Conservation (phyloP, 169 alveolate species). For the Cryptosporidium viatorum region DNA sequence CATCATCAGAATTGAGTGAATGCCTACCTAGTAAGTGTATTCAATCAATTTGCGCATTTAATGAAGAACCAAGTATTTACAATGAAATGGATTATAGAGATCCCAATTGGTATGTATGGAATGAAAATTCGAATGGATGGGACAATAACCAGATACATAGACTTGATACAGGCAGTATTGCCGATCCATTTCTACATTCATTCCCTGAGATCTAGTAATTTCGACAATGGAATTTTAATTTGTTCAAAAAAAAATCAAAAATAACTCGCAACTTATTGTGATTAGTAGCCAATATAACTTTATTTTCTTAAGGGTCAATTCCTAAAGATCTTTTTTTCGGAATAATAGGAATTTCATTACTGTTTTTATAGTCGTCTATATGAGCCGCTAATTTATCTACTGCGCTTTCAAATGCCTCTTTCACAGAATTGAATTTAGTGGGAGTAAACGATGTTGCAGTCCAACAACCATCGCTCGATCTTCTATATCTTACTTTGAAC, state of each 20-base stretch:
- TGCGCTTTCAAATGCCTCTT: constrained; percentile 58
- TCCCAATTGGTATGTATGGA: constrained; percentile 71
- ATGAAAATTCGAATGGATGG: constrained; percentile 30
- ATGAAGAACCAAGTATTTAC: constrained; percentile 37
- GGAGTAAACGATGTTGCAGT: constrained; percentile 74
- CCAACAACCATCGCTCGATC: constrained; percentile 69
- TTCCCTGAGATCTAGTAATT: constrained; percentile 25
- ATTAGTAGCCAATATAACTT: neutral
- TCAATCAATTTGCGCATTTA: constrained; percentile 23
- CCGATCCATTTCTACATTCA: constrained; percentile 56
- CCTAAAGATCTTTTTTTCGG: constrained; percentile 19
- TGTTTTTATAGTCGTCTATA: constrained; percentile 57
- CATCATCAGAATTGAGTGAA: constrained; percentile 36
- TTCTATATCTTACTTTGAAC: constrained; percentile 64
- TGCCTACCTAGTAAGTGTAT: constrained; percentile 4
- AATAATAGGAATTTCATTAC: constrained; percentile 48
- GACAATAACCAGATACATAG: constrained; percentile 36
- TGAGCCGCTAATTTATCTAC: constrained; percentile 55
- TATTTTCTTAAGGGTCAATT: neutral
- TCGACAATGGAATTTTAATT: neutral
- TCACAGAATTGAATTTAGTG: constrained; percentile 50
- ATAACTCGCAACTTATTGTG: neutral
- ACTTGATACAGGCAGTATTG: constrained; percentile 49
- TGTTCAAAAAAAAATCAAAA: neutral
- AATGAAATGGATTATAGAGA: constrained; percentile 56